Evolutionary conservation across 2,329 filamentous ascomycete genomes (phyloP).

Genomic region (Venturia aucupariae): DNA sequence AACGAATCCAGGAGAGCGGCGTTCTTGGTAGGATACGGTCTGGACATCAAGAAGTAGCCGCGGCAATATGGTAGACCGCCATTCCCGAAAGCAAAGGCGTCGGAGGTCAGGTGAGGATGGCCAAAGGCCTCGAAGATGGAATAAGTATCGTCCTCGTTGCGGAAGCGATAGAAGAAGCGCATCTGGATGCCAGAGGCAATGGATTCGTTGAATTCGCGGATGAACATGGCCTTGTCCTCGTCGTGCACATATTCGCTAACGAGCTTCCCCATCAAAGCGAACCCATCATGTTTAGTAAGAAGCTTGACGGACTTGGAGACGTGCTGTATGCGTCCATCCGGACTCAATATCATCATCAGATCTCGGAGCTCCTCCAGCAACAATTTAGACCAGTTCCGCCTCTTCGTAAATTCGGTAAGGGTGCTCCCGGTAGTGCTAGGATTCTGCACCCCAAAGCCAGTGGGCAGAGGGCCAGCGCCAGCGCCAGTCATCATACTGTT

Average conservation of each 20-base stretch:
- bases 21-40: constrained; percentile 84
- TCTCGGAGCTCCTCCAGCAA: constrained; percentile 86
- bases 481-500: constrained; percentile 30
- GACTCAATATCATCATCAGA: constrained; percentile 76
- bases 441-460: constrained; percentile 38
- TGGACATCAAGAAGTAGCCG: constrained; percentile 88
- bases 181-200: constrained; percentile 72
- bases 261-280: constrained; percentile 64
- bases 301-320: constrained; percentile 68
- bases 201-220: constrained; percentile 80
- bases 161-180: constrained; percentile 79
- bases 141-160: constrained; percentile 63
- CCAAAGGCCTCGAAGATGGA: constrained; percentile 85
- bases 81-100: constrained; percentile 55
- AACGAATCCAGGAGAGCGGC: constrained; percentile 81
- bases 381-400: constrained; percentile 74
- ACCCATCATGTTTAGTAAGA: constrained; percentile 65
- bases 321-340: constrained; percentile 75
- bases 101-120: constrained; percentile 75
- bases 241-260: constrained; percentile 77
- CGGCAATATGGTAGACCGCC: constrained; percentile 55
- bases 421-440: constrained; percentile 39
- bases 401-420: constrained; percentile 56
- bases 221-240: constrained; percentile 74
- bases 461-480: constrained; percentile 47